phyloP scores from a whole-genome alignment of 345 rosid species.

The Pugionium cornutum region DNA sequence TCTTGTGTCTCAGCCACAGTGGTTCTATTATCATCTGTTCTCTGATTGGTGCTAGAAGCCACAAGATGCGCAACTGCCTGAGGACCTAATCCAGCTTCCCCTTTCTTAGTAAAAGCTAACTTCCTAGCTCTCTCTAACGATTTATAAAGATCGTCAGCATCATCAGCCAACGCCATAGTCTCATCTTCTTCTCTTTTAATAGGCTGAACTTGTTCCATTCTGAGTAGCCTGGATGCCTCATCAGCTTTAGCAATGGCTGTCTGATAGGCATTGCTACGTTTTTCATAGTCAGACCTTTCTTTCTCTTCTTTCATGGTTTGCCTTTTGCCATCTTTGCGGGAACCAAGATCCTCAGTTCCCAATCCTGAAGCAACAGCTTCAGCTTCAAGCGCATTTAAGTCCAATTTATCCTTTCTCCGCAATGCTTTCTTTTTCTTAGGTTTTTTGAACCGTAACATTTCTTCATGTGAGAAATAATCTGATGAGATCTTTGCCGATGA shows the following conservation, averaged over 20 bases:
- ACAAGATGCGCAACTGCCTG: constrained; percentile 75
- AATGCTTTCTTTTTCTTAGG: constrained; percentile 88
- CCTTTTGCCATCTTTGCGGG: constrained; percentile 81
- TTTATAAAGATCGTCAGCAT: constrained; percentile 80
- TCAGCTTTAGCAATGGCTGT: constrained; percentile 82
- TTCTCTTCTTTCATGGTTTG: constrained; percentile 77
- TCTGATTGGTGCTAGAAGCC: constrained; percentile 45
- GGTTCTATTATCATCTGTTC: constrained; percentile 49
- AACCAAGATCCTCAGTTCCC: constrained; percentile 88
- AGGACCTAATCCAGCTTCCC: constrained; percentile 61
- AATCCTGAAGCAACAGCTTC: constrained; percentile 85
- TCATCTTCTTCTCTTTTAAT: constrained; percentile 61
- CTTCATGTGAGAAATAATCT: constrained; percentile 87
- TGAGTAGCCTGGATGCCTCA: constrained; percentile 79
- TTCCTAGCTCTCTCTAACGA: constrained; percentile 82
- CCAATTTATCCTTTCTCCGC: constrained; percentile 85
- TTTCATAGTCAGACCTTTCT: constrained; percentile 75
- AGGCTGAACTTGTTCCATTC: constrained; percentile 57
- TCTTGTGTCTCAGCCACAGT: constrained; percentile 63
- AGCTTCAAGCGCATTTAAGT: constrained; percentile 84
- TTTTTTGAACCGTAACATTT: constrained; percentile 82
- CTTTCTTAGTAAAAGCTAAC: constrained; percentile 76
- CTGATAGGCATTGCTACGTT: constrained; percentile 71
- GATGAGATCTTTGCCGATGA: constrained; percentile 63
- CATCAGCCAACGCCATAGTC: constrained; percentile 60